Percentiles rank a stretch among this genome's conserved stretches.
These are phyloP conservation scores for Apium graveolens DNA, from an alignment of 129 eudicot genomes.

Conservation along the genomic window DNA sequence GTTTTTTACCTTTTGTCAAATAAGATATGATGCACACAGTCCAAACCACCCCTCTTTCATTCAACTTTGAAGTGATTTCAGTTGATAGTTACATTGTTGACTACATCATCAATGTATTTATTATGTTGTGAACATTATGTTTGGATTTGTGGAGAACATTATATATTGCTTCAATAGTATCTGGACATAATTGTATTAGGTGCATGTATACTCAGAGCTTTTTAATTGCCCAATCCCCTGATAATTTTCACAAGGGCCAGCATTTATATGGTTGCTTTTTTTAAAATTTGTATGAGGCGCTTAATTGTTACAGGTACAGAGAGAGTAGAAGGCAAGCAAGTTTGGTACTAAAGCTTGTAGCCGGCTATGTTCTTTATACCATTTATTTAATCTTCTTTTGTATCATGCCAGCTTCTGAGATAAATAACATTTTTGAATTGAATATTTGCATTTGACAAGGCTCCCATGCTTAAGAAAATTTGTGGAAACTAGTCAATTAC, in stretches of 20 bases:
- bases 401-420: neutral
- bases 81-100: neutral
- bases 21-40: no score
- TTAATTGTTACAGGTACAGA: neutral
- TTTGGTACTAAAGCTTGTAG: neutral
- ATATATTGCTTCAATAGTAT: neutral
- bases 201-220: neutral
- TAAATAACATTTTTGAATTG: no score
- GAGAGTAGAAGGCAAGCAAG: constrained; percentile 11
- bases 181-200: neutral
- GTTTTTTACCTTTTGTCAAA: neutral
- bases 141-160: neutral
- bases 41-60: neutral
- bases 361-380: neutral
- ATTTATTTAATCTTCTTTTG: neutral
- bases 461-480: no score
- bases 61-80: neutral
- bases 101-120: neutral
- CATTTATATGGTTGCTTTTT: neutral
- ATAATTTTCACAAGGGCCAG: neutral
- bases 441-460: no score
- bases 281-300: neutral
- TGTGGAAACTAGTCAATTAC: no score
- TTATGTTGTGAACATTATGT: neutral
- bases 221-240: neutral